A percentile compares a stretch with the other conserved stretches of the same genome.
Evolutionary conservation across 192 early-diverging fungal genomes (phyloP).

Genomic region (Funneliformis geosporum): DNA sequence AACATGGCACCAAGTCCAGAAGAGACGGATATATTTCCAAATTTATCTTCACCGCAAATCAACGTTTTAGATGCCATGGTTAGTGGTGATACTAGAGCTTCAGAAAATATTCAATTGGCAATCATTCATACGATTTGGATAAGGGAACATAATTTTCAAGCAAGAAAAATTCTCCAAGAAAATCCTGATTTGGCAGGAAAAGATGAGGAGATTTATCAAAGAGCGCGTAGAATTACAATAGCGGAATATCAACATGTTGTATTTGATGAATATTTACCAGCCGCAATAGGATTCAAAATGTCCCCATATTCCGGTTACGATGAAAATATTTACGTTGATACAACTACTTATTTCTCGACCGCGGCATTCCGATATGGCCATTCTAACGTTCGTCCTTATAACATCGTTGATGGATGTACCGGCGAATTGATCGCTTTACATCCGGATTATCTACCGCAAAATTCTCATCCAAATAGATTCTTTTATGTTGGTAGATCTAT

Average conservation of each 20-base stretch:
- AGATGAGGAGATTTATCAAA: conserved; percentile 17
- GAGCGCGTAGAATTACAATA: not conserved
- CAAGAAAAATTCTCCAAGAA: not conserved
- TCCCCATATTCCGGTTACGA: conserved; percentile 6
- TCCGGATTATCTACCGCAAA: not conserved
- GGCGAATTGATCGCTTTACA: not conserved
- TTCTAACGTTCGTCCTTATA: conserved; percentile 13
- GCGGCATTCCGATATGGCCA: conserved; percentile 22
- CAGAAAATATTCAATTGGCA: conserved; percentile 20
- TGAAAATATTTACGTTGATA: not conserved
- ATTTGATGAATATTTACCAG: conserved; percentile 14
- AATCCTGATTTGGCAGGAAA: not conserved
- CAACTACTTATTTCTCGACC: not conserved
- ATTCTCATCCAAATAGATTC: conserved; percentile 20
- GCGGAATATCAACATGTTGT: conserved; percentile 18
- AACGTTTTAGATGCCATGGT: not conserved
- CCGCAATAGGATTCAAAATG: conserved; percentile 6
- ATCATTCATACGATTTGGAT: conserved; percentile 7
- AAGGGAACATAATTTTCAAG: conserved; percentile 17
- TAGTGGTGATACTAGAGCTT: conserved; percentile 9
- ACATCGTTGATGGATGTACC: conserved; percentile 8
- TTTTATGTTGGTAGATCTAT: conserved; percentile 13
- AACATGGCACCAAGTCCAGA: not conserved
- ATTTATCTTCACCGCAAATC: not conserved
- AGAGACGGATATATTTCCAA: not conserved